Evolutionary conservation across 495 filamentous ascomycete species (phyloP).

Genomic region (Trichoderma reesei): DNA sequence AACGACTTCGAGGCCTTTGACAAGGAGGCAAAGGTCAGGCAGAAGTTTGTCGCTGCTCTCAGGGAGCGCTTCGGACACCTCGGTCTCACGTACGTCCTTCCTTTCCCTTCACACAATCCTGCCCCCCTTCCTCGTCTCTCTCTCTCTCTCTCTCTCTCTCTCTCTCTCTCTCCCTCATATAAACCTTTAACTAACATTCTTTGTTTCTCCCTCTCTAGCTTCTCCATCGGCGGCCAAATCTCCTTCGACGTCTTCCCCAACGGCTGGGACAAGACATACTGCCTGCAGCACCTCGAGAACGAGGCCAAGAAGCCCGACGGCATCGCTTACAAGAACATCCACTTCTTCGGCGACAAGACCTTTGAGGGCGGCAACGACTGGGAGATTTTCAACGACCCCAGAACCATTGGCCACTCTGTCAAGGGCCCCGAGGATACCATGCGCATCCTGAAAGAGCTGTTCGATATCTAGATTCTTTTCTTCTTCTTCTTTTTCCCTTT

Average conservation of each 20-base stretch:
- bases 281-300: conserved; percentile 72
- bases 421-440: conserved; percentile 73
- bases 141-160: too few species aligned
- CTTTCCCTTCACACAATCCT: too few species aligned
- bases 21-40: conserved; percentile 59
- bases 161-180: conserved; percentile 6
- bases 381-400: conserved; percentile 75
- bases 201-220: conserved; percentile 37
- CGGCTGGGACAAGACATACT: conserved; percentile 99
- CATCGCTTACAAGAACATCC: conserved; percentile 71
- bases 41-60: conserved; percentile 60
- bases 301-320: conserved; percentile 63
- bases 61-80: conserved; percentile 73
- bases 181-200: neutral
- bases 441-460: conserved; percentile 64
- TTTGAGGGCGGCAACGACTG: conserved; percentile 84
- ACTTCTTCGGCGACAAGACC: conserved; percentile 98
- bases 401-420: conserved; percentile 79
- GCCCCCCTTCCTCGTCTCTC: too few species aligned
- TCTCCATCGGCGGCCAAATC: conserved; percentile 91
- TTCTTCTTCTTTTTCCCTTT: too few species aligned
- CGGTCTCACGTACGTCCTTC: conserved; percentile 64
- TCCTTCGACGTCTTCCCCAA: conserved; percentile 96
- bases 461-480: conserved; percentile 48
- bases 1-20: conserved; percentile 73